These are phyloP conservation scores for Botrytis hyacinthi DNA, from an alignment of 2,329 filamentous ascomycete genomes.

Conservation along the genomic window DNA sequence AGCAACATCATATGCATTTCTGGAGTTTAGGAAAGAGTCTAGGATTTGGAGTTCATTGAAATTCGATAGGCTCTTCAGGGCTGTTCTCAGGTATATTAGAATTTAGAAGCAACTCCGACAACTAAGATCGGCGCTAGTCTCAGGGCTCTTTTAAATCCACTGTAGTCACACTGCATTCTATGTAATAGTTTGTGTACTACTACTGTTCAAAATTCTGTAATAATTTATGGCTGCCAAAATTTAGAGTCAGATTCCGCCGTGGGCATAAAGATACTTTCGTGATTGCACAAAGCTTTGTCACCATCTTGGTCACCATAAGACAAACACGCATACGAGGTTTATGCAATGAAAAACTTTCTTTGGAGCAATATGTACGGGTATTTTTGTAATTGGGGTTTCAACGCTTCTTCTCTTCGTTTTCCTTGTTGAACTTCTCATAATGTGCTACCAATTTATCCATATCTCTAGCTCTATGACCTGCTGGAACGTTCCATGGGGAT, in stretches of 20 bases:
- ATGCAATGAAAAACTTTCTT: constrained; percentile 15
- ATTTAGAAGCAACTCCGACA: not conserved
- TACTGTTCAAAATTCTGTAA: not conserved
- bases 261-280: not conserved
- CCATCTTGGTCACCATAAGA: constrained; percentile 13
- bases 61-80: not conserved
- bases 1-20: not conserved
- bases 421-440: constrained; percentile 57
- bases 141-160: not conserved
- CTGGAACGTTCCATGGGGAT: constrained; percentile 62
- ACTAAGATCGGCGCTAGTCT: not conserved
- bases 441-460: constrained; percentile 60
- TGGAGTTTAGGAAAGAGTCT: constrained; percentile 5
- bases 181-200: not conserved
- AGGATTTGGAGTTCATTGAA: constrained; percentile 16
- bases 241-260: not conserved
- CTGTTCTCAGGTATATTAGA: constrained; percentile 4
- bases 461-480: constrained; percentile 56
- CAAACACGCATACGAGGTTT: not conserved
- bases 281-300: not conserved
- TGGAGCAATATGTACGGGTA: constrained; percentile 24
- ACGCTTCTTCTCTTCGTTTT: constrained; percentile 54
- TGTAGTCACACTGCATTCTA: not conserved
- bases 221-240: not conserved
- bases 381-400: constrained; percentile 19